These are phyloP conservation scores for Penicillium tannophilum DNA, from an alignment of 495 filamentous ascomycete species.

Conservation along the genomic window DNA sequence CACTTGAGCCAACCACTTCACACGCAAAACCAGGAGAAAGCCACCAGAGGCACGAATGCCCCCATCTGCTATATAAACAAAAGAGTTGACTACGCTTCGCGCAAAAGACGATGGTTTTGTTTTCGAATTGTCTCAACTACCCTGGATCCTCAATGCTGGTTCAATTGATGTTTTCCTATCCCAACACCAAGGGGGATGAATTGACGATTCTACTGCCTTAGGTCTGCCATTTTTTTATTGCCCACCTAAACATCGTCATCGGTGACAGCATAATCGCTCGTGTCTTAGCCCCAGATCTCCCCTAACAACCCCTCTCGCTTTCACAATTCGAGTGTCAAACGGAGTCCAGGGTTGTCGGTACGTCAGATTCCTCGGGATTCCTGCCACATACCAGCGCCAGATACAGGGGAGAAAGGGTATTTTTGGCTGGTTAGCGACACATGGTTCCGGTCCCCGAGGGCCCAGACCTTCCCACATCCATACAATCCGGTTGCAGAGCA, in stretches of 20 bases:
- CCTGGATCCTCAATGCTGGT: neutral
- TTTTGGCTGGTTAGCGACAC: conserved; percentile 5
- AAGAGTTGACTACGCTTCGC: conserved; percentile 10
- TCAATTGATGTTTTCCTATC: neutral
- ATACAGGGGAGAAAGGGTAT: conserved; percentile 7
- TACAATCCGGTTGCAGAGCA: neutral
- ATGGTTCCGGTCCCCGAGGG: conserved; percentile 22
- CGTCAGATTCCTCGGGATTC: conserved; percentile 7
- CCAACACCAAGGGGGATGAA: neutral
- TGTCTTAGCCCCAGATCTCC: conserved; percentile 16
- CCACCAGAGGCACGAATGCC: conserved; percentile 13
- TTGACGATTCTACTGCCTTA: neutral
- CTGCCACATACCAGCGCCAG: conserved; percentile 17
- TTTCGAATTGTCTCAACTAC: neutral
- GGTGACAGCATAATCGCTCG: conserved; percentile 30
- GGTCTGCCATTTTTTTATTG: neutral
- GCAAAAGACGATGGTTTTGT: neutral
- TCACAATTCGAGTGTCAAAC: neutral
- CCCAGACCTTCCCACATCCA: conserved; percentile 20
- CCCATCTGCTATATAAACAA: conserved; percentile 28
- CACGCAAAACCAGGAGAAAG: conserved; percentile 15
- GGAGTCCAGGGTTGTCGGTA: neutral
- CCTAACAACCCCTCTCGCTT: conserved; percentile 1
- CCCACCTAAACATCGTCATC: conserved; percentile 26
- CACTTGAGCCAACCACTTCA: conserved; percentile 17